Percentiles rank a stretch among this genome's conserved stretches.
Evolutionary conservation across 305 asterid species (phyloP).

Genomic region (Nicotiana rustica): DNA sequence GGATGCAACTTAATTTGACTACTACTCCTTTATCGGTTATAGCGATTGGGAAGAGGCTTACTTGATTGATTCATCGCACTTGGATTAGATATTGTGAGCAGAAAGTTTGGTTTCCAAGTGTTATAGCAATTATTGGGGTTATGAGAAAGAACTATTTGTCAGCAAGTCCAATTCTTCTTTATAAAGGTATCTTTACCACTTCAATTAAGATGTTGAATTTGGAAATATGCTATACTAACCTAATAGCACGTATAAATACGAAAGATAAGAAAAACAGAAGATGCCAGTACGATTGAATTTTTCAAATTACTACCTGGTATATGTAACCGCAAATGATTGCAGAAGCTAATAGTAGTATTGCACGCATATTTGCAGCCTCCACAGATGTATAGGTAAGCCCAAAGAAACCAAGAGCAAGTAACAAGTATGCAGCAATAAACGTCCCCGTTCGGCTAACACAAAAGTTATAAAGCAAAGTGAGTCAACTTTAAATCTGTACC

Average conservation of each 20-base stretch:
- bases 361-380: conserved; percentile 68
- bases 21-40: neutral
- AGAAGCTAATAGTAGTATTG: conserved; percentile 66
- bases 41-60: neutral
- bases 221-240: neutral
- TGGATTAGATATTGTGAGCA: neutral
- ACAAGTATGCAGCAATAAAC: conserved; percentile 59
- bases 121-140: neutral
- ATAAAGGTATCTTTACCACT: neutral
- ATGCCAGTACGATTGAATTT: neutral
- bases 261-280: conserved; percentile 17
- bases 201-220: neutral
- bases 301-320: conserved; percentile 75
- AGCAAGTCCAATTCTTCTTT: neutral
- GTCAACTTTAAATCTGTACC: conserved; percentile 30
- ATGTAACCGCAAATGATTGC: conserved; percentile 84
- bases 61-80: neutral
- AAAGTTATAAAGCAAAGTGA: conserved; percentile 35
- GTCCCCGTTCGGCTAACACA: conserved; percentile 81
- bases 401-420: conserved; percentile 70
- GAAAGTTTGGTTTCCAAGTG: neutral
- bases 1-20: neutral
- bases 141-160: conserved; percentile 14
- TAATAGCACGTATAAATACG: no score
- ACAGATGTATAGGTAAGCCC: conserved; percentile 76